A percentile compares a stretch with the other conserved stretches of the same genome.
phyloP scores from a whole-genome alignment of 2,329 filamentous ascomycete genomes.

The Pseudocercospora fijiensis region DNA sequence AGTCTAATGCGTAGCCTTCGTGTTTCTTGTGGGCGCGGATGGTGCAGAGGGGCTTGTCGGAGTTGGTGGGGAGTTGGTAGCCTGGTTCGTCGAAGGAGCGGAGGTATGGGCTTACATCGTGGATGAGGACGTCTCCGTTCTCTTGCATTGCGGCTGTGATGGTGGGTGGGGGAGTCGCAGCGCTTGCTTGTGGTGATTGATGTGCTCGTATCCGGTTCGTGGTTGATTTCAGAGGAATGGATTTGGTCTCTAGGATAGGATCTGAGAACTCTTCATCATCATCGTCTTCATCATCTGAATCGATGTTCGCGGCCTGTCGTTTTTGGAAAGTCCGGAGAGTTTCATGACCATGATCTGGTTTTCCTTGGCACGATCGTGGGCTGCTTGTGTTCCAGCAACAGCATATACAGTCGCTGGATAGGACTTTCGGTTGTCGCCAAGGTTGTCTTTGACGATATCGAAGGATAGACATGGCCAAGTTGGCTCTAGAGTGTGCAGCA shows the following conservation, averaged over 20 bases:
- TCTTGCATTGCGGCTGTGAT: constrained; percentile 92
- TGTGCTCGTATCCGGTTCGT: constrained; percentile 92
- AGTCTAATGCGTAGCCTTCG: constrained; percentile 96
- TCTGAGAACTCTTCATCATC: constrained; percentile 74
- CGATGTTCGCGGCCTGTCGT: constrained; percentile 71
- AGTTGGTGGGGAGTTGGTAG: constrained; percentile 71
- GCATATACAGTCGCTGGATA: constrained; percentile 96
- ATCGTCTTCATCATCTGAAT: constrained; percentile 67
- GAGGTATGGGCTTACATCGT: constrained; percentile 89
- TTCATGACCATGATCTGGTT: constrained; percentile 97
- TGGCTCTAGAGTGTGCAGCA: constrained; percentile 91
- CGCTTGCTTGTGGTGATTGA: constrained; percentile 71
- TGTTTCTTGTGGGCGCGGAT: constrained; percentile 80
- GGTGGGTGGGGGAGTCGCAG: constrained; percentile 72
- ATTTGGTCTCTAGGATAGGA: constrained; percentile 88
- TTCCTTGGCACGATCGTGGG: constrained; percentile 69
- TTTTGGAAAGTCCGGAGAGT: constrained; percentile 84
- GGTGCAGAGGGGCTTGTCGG: constrained; percentile 84
- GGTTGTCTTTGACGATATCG: constrained; percentile 79
- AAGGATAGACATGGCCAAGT: constrained; percentile 98
- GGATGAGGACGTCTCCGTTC: constrained; percentile 81
- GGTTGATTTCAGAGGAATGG: constrained; percentile 79
- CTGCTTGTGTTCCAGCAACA: constrained; percentile 91
- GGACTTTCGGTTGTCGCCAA: constrained; percentile 86
- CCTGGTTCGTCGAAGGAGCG: constrained; percentile 87